Base-by-base conservation (phyloP, 2,329 filamentous ascomycete species). In the Fusarium circinatum region DNA sequence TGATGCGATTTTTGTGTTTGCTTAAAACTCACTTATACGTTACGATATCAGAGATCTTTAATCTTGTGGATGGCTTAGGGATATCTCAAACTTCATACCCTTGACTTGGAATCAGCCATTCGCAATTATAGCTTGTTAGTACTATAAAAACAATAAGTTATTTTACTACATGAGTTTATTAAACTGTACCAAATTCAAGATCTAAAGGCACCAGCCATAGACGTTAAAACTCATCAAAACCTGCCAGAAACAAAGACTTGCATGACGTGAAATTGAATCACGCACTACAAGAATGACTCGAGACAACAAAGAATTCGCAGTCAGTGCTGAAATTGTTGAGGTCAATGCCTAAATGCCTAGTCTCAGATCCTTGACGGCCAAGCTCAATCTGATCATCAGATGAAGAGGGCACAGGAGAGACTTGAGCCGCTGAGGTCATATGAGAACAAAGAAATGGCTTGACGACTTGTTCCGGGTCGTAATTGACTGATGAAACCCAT, bases 41-140 rank as follows among this genome's bases (percentile, higher is more conserved):
- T 15, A 70, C 32, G 65, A 70, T 65, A 70, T 70, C 41, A 62
- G 47, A 34, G 26, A n/a, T 28, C 42, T 64, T 65, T 69, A 69
- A 70, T 48, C 36, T 48, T 48, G 42, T 41, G 32, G 36, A 22
- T 14, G 34, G 28, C 45, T 48, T 48, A 11, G 39, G 18, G 48
- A 62, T 28, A 15, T 45, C 22, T 55, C 48, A 49, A 32, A 32
- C 26, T 15, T 48, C 17, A 48, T 34, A 11, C 41, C 14, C 45
- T 14, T 34, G 48, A 28, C 28, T 54, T 69, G 12, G n/a, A 30
- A 32, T 13, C 42, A 38, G 36, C 59, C 32, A n/a, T 30, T n/a
- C 13, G 26, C 28, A 34, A 28, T 34, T 44, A 47, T 38, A 28
- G n/a, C 38, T 30, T n/a, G 26, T 42, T 60, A 45, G 12, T 28